Evolutionary conservation across 139 green algal genomes (phyloP), one percentile per base, ranked within the genome.

Genomic region (Protoeuglena noctilucae): DNA sequence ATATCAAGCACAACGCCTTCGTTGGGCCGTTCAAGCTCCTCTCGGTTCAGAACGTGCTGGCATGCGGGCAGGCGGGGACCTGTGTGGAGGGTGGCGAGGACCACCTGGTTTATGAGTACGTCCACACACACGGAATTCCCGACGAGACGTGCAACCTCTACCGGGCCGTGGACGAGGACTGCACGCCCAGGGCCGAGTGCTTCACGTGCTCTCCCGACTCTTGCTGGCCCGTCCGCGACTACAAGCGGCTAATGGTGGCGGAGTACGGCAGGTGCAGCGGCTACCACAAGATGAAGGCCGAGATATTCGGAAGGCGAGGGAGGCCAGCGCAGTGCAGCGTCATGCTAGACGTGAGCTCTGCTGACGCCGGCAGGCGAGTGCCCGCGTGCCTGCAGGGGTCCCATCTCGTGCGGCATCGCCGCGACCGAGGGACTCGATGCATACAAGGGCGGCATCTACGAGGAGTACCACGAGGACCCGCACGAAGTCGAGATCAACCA

Each of bases 71-170:
- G 1, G 75, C 81, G 1, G 83, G 83, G 54, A 76, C 56, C 66
- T 89, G 81, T 71, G 12, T 12, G 9, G 69, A 89, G 24, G 74
- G 74, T 1, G 74, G 74, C 4, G 58, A 43, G 34, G 34, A 43
- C 34, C 12, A 43, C 34, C 34, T 43, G 34, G 34, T 70, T 39
- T 68, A 70, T 40, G n/a, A 21, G 12, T 70, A 65, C 58, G 62
- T 47, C 23, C 21, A 28, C 12, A 9, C 31, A 23, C 23, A 63
- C 9, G 57, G 83, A n/a, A 79, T 91, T 27, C 77, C 78, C 25
- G 75, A 84, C 40, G 84, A 95, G 56, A 89, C 77, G 3, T 95
- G 87, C 80, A 84, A 88, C 69, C 72, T 76, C 3, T 95, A 89
- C 60, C 51, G 69, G 53, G 78, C 76, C 25, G 47, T 61, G 21